Evolutionary conservation across 345 rosid genomes (phyloP), one percentile per base, ranked within the genome.

Genomic region (Gossypium arboreum): DNA sequence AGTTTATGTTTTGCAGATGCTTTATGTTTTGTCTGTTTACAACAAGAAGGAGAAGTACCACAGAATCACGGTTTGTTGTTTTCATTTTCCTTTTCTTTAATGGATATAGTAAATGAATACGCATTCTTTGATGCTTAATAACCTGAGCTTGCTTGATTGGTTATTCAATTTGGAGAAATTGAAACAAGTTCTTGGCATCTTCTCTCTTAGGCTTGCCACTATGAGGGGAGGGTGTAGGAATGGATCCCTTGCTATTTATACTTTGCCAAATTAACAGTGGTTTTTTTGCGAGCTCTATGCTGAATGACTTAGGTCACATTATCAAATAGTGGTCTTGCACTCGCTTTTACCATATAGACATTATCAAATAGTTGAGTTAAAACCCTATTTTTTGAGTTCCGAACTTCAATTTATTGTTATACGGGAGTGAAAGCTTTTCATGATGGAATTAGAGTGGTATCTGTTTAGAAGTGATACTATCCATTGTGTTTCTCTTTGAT

Each of bases 21-120:
- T 96, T 72, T 96, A 96, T 27, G 99, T 96, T 77, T 83, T 96
- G 72, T 96, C 89, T 45, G 86, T 93, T 12, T 92, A 96, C 83
- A 90, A 87, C 97, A 93, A 90, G 87, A 96, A 93, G 82, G 98
- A 93, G 83, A 96, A 96, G 78, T 48, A 84, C 81, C 92, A 93
- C 39, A 86, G 97, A 73, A 85, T 93, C 81, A 93, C 91, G 86
- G 99, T 93, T 77, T 75, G 88, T 77, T 22, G 60, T 76, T 83
- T 52, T 76, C 76, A 72, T 76, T 74, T 58, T 77, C 73, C 72
- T 76, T 74, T 75, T 59, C 3, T 68, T 44, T 62, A 52, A 18
- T 75, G 25, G 15, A 74, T 60, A 24, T 57, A 29, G 51, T 55
- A 70, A 18, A 55, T 45, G 24, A 52, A 51, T 50, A 50, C 64